Evolutionary conservation across 2,329 filamentous ascomycete genomes (phyloP), one percentile per base, ranked within the genome.

Genomic region (Fusarium coffeatum): DNA sequence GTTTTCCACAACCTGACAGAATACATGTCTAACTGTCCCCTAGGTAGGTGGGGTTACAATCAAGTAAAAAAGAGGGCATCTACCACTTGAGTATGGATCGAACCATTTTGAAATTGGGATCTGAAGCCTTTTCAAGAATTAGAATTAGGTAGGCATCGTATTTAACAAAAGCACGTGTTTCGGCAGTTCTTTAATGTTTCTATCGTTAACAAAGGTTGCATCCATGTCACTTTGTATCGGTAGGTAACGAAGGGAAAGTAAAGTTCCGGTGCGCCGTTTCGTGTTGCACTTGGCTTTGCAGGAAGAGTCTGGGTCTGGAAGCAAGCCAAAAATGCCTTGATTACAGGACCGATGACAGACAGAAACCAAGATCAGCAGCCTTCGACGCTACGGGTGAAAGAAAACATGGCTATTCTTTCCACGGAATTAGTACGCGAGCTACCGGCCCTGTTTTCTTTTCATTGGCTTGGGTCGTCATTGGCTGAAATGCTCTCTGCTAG

Each of bases 281-380:
- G 28, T 55, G 51, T 62, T 20, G 46, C 20, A 32, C 25, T 20
- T 22, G 32, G 23, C 34, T 20, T 22, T 41, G 25, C 45, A 22
- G 28, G 20, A 22, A n/a, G 20, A 47, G 48, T 63, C 27, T 60
- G 23, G 59, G 34, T 3, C 34, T 37, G 18, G 34, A 37, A 37
- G 18, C 18, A 67, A 64, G 28, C 59, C 32, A 60, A 48, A 64
- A 48, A 47, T 60, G 42, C 28, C 55, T 59, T 54, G 58, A 32
- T 54, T 27, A 43, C 34, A 59, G 20, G 25, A 34, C 69, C 77
- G 79, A 80, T 80, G 78, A 74, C 73, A 66, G 67, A 58, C 71
- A 67, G 76, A 80, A 81, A 75, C n/a, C 71, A 64, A 81, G 79
- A 80, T 80, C 72, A 50, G 18, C 57, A 37, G 22, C 42, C 34